phyloP scores from a whole-genome alignment of 441 rosid genomes.

The Erodium chrysanthum region DNA sequence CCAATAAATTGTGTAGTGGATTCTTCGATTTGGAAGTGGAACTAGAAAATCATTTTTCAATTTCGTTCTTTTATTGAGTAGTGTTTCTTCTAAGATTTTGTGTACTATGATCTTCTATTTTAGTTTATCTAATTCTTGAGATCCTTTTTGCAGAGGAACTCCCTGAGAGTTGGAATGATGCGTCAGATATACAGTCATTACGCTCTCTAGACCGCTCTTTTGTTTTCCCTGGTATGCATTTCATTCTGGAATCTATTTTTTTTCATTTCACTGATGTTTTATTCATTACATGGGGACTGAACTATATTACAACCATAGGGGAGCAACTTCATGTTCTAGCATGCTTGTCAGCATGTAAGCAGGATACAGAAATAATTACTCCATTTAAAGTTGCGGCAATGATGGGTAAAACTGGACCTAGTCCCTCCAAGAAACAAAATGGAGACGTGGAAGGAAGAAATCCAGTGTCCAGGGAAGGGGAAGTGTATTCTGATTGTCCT shows the following conservation, averaged over 20 bases:
- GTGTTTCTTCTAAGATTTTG: background rate
- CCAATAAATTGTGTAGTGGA: too few species aligned
- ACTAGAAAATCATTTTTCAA: too few species aligned
- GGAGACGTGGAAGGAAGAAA: slow-evolving; percentile 32
- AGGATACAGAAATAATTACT: slow-evolving; percentile 74
- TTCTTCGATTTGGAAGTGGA: too few species aligned
- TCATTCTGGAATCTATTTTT: slow-evolving; percentile 19
- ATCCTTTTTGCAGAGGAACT: slow-evolving; percentile 42
- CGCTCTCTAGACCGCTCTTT: slow-evolving; percentile 63
- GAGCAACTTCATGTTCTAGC: slow-evolving; percentile 83
- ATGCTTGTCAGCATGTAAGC: slow-evolving; percentile 71
- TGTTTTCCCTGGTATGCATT: slow-evolving; percentile 72
- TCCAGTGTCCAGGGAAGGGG: slow-evolving; percentile 36
- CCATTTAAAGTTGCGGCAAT: slow-evolving; percentile 95
- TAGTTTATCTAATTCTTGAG: slow-evolving; percentile 12
- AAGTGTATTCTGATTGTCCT: slow-evolving; percentile 32
- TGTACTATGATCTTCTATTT: slow-evolving; percentile 3
- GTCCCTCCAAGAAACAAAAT: slow-evolving; percentile 39
- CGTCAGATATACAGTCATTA: slow-evolving; percentile 49
- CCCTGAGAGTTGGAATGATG: slow-evolving; percentile 58
- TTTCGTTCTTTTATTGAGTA: too few species aligned
- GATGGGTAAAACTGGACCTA: slow-evolving; percentile 57
- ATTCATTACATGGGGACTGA: background rate
- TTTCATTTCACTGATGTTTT: background rate
- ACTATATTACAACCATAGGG: slow-evolving; percentile 36